Percentiles rank a stretch among this genome's conserved stretches.
phyloP scores from a whole-genome alignment of 2,329 filamentous ascomycete species.

The Epichloe sibirici region DNA sequence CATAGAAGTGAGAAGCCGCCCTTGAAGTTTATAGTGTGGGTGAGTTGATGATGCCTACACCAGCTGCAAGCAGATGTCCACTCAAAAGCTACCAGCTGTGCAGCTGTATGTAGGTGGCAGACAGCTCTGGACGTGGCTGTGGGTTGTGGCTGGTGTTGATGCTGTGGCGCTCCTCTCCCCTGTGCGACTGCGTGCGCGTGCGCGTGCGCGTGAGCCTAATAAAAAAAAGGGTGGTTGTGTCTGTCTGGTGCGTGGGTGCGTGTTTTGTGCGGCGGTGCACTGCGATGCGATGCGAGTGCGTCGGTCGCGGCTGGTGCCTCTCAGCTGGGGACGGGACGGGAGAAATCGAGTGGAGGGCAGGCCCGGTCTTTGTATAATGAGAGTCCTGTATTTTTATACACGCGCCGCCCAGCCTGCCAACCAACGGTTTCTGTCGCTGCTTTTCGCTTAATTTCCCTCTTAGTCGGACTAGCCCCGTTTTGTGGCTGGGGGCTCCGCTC shows the following conservation, averaged over 20 bases:
- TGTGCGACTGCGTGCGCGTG: not conserved
- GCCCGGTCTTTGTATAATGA: conserved; percentile 31
- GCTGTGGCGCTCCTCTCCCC: no score
- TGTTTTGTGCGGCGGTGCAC: conserved; percentile 1
- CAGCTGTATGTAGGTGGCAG: not conserved
- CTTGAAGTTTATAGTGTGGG: not conserved
- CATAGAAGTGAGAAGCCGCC: not conserved
- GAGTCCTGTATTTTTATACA: conserved; percentile 35
- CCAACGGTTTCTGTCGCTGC: conserved; percentile 23
- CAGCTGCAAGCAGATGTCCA: conserved; percentile 1
- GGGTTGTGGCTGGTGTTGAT: not conserved
- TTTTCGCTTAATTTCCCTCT: conserved; percentile 26
- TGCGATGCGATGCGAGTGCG: not conserved
- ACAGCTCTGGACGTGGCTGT: not conserved
- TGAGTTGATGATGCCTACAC: not conserved
- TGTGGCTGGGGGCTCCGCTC: conserved; percentile 1
- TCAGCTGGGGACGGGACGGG: conserved; percentile 15
- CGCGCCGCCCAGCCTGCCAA: conserved; percentile 11
- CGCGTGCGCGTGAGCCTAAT: not conserved
- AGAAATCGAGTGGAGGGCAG: conserved; percentile 31
- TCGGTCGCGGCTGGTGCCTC: conserved; percentile 1
- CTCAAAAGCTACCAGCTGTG: not conserved
- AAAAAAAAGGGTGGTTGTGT: not conserved
- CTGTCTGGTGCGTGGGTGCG: not conserved
- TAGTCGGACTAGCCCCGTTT: conserved; percentile 20